These are phyloP conservation scores for Brassica rapa DNA, from an alignment of 345 rosid species.

Conservation along the genomic window DNA sequence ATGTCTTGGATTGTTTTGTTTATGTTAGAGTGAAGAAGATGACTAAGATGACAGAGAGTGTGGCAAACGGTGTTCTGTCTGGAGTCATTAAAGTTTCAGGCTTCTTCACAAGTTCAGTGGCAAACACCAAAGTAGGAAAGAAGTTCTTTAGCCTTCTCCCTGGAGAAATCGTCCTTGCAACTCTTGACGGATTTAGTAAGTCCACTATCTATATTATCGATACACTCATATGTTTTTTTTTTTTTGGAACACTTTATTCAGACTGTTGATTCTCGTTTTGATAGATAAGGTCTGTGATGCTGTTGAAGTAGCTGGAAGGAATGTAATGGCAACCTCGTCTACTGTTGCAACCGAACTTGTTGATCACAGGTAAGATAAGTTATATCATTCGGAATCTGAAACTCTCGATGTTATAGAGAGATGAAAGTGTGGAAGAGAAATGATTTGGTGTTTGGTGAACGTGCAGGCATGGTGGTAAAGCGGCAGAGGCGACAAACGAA, in stretches of 20 bases:
- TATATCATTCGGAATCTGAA: background rate
- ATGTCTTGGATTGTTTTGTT: background rate
- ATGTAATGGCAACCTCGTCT: conserved; percentile 88
- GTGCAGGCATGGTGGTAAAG: conserved; percentile 83
- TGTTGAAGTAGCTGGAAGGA: conserved; percentile 86
- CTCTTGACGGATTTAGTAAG: conserved; percentile 90
- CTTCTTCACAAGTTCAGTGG: conserved; percentile 71
- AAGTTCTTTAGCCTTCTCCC: conserved; percentile 80
- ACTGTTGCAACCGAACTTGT: conserved; percentile 88
- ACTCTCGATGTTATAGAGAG: background rate
- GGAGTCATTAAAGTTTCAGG: conserved; percentile 90
- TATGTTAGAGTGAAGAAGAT: conserved; percentile 57
- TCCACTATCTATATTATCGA: background rate
- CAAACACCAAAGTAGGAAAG: conserved; percentile 73
- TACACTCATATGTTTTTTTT: too few species aligned
- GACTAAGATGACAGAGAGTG: conserved; percentile 81
- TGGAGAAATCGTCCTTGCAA: conserved; percentile 86
- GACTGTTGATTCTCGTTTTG: conserved; percentile 8
- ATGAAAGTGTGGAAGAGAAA: background rate
- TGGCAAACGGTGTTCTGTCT: conserved; percentile 72
- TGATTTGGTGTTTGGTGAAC: conserved; percentile 26
- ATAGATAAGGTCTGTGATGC: conserved; percentile 87
- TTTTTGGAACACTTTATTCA: background rate
- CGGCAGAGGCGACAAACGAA: conserved; percentile 80
- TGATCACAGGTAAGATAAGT: conserved; percentile 56